Evolutionary conservation across 139 green algal genomes (phyloP), one percentile per base, ranked within the genome.

Genomic region (Tetradesmus obliquus): DNA sequence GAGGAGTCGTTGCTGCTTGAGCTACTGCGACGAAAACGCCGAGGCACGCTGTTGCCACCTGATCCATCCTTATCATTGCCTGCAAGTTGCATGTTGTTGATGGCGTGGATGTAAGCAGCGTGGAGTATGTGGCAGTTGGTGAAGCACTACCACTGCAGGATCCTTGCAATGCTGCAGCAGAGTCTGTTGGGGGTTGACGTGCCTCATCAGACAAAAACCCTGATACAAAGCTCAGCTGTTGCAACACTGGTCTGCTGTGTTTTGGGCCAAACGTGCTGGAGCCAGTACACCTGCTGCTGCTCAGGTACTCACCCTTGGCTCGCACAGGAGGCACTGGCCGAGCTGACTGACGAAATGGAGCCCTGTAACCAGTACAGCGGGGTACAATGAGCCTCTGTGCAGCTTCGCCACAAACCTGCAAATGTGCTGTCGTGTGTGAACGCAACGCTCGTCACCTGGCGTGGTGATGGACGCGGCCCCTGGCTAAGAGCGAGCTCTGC

Each of bases 331-430:
- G 79, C 79, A 55, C 12, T n/a, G n/a, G 79, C 79, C 79, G 79
- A 84, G 79, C 79, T n/a, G 32, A 55, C n/a, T 54, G 76, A 10
- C 53, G 32, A 84, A 84, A 84, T n/a, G 79, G 79, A 19, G 79
- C 79, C 32, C 79, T 54, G n/a, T 57, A 76, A 22, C 60, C 60
- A 71, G 8, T 3, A 76, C 10, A 76, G 3, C 2, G 1, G n/a
- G 10, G n/a, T 19, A 24, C 5, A 24, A n/a, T 76, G 15, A 24
- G 66, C 2, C 2, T 19, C 17, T 24, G 1, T 6, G 66, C 66
- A 76, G 66, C 66, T n/a, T 76, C 2, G 8, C 5, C n/a, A 6
- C 13, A 76, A 13, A 13, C 66, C 66, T 76, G 15, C 66, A 3
- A 76, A 76, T 12, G 60, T 71, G 66, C 17, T 76, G 15, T 76